Evolutionary conservation across 768 basidiomycete species (phyloP).

Genomic region (Termitomyces sp.): DNA sequence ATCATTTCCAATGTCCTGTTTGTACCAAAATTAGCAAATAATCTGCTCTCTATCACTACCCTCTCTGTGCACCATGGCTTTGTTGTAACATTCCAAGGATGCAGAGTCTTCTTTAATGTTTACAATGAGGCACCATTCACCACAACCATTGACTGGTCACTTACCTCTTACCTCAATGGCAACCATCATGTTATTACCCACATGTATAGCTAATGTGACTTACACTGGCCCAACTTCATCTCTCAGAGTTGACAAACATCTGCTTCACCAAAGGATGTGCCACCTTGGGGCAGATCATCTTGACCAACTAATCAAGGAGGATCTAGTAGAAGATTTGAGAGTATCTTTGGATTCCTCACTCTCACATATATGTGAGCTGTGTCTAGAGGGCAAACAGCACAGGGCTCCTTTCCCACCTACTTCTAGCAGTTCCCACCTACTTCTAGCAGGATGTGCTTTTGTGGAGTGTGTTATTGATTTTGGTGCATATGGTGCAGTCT

Average conservation of each 20-base stretch:
- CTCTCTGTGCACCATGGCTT: too few species aligned
- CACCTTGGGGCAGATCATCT: too few species aligned
- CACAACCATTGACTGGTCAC: background rate
- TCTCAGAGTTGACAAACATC: background rate
- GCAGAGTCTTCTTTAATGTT: conserved; percentile 8
- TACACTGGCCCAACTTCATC: background rate
- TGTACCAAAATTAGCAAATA: too few species aligned
- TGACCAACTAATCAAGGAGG: too few species aligned
- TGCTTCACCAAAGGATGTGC: too few species aligned
- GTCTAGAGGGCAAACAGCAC: background rate
- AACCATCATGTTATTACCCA: background rate
- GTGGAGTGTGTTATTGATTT: too few species aligned
- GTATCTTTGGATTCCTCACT: background rate
- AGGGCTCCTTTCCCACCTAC: background rate
- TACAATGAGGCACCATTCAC: conserved; percentile 7
- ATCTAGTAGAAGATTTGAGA: background rate
- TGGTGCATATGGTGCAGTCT: too few species aligned
- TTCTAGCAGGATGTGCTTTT: too few species aligned
- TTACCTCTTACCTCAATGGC: background rate
- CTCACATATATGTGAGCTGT: background rate
- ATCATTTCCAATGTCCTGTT: too few species aligned
- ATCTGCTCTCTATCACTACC: too few species aligned
- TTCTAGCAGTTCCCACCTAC: too few species aligned
- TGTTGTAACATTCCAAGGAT: too few species aligned
- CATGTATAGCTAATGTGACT: background rate